These are phyloP conservation scores for Aspergillus felis DNA, from an alignment of 2,329 filamentous ascomycete species.

Conservation along the genomic window DNA sequence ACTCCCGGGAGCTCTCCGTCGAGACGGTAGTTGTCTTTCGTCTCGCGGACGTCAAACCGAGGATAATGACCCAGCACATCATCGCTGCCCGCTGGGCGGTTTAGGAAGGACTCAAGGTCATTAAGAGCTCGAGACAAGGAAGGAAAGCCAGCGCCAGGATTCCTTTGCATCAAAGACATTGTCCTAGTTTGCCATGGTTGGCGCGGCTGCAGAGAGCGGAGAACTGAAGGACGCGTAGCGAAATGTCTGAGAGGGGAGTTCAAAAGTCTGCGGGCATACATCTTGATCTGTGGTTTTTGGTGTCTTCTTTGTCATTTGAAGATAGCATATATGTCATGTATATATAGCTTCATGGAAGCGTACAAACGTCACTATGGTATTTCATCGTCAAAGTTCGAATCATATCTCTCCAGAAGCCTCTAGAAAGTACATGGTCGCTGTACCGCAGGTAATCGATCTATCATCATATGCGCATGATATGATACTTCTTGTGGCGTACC, in stretches of 20 bases:
- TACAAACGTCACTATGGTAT: too few species aligned
- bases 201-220: too few species aligned
- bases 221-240: not conserved
- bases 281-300: not conserved
- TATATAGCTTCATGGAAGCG: too few species aligned
- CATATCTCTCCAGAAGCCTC: too few species aligned
- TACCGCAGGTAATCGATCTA: too few species aligned
- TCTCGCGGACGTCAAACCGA: constrained; percentile 46
- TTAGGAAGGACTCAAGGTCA: not conserved
- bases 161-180: not conserved
- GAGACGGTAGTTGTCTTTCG: constrained; percentile 41
- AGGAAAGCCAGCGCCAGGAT: not conserved
- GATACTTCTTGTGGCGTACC: too few species aligned
- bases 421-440: too few species aligned
- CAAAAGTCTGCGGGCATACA: not conserved
- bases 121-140: not conserved
- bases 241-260: not conserved
- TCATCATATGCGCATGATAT: too few species aligned
- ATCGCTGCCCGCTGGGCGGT: not conserved
- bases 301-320: too few species aligned
- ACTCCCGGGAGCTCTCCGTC: constrained; percentile 49
- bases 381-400: too few species aligned
- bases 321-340: too few species aligned
- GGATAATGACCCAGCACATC: constrained; percentile 18
- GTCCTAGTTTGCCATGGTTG: not conserved